These are phyloP conservation scores for Aspergillus fijiensis DNA, from an alignment of 2,329 filamentous ascomycete genomes.

Conservation along the genomic window DNA sequence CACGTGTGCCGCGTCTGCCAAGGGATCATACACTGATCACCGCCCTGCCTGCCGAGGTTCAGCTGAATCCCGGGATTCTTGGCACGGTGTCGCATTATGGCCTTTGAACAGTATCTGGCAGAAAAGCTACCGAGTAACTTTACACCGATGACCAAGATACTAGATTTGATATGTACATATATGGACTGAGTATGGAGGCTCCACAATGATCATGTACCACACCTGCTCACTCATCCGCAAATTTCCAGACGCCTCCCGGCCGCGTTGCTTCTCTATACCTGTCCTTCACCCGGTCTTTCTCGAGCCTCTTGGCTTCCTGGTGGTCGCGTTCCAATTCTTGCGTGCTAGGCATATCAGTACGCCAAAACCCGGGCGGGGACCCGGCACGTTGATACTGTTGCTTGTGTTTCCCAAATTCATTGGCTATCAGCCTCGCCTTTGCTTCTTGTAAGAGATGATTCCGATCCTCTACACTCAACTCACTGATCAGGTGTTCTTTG, in stretches of 20 bases:
- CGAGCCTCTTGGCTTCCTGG: conserved; percentile 62
- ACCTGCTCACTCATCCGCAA: conserved; percentile 67
- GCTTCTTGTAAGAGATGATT: conserved; percentile 72
- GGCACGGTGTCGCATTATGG: background rate
- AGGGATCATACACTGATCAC: conserved; percentile 16
- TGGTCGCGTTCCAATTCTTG: conserved; percentile 72
- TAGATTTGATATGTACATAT: no score
- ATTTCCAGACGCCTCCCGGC: conserved; percentile 72
- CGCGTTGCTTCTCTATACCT: conserved; percentile 80
- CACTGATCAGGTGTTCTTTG: conserved; percentile 32
- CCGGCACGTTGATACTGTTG: conserved; percentile 68
- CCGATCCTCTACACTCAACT: conserved; percentile 61
- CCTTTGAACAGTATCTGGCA: background rate
- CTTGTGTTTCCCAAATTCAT: conserved; percentile 74
- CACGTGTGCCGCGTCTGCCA: conserved; percentile 31
- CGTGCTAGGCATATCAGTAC: conserved; percentile 82
- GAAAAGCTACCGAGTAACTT: no score
- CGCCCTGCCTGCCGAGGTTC: conserved; percentile 10
- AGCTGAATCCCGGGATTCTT: conserved; percentile 20
- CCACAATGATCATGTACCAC: no score
- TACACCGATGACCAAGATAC: no score
- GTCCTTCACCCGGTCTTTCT: conserved; percentile 65
- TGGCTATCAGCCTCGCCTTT: conserved; percentile 69
- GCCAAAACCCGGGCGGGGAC: conserved; percentile 88
- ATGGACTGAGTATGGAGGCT: no score